These are phyloP conservation scores for Actinomortierella wolfii DNA, from an alignment of 371 early-diverging fungal species.

Conservation along the genomic window DNA sequence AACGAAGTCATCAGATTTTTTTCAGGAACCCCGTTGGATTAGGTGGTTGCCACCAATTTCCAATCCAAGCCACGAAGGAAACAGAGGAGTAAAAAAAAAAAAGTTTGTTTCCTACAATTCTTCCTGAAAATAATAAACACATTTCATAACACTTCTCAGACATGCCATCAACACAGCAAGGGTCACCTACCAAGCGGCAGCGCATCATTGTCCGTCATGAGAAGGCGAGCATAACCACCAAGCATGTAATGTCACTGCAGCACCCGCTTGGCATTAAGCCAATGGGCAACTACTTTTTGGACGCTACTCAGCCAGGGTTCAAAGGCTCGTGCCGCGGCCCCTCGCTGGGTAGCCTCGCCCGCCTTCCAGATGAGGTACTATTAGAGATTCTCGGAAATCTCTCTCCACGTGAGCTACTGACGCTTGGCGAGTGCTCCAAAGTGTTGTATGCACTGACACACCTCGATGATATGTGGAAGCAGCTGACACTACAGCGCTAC, in stretches of 20 bases:
- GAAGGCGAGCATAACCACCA: conserved; percentile 39
- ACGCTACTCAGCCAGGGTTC: conserved; percentile 39
- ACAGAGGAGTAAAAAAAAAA: too few species aligned
- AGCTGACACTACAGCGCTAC: conserved; percentile 49
- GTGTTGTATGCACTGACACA: conserved; percentile 54
- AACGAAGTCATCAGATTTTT: too few species aligned
- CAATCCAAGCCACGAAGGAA: too few species aligned
- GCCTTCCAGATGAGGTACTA: conserved; percentile 53
- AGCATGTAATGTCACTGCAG: conserved; percentile 35
- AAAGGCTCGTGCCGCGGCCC: conserved; percentile 38
- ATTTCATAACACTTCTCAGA: too few species aligned
- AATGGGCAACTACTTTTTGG: conserved; percentile 60
- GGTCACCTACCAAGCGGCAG: conserved; percentile 26
- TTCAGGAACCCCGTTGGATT: too few species aligned
- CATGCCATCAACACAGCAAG: conserved; percentile 31
- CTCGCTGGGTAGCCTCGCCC: conserved; percentile 53
- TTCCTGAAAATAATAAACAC: too few species aligned
- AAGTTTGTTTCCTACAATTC: too few species aligned
- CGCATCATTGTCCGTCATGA: conserved; percentile 43
- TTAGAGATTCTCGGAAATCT: conserved; percentile 48
- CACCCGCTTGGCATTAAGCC: conserved; percentile 69
- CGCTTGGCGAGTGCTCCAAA: conserved; percentile 46
- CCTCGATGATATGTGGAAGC: conserved; percentile 64
- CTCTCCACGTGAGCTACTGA: conserved; percentile 34
- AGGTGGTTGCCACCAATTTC: too few species aligned